These are phyloP conservation scores for Colletotrichum theobromicola DNA, from an alignment of 2,329 filamentous ascomycete genomes.

Conservation along the genomic window DNA sequence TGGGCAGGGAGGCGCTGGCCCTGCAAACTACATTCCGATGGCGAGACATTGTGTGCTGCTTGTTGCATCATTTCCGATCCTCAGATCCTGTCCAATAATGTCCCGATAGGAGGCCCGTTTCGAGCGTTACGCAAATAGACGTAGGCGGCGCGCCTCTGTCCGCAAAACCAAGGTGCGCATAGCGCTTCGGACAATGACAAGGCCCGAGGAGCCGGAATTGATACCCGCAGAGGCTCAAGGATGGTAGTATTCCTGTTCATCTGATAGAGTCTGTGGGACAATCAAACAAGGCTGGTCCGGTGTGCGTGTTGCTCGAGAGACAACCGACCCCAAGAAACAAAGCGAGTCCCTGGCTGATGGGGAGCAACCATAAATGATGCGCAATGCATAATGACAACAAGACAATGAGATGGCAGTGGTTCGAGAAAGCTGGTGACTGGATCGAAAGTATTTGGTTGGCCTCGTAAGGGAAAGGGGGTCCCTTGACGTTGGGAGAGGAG, in stretches of 20 bases:
- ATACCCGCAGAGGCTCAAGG: not conserved
- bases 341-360: not conserved
- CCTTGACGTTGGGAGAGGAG: not conserved
- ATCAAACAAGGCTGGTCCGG: not conserved
- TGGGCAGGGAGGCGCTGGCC: not conserved
- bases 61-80: not conserved
- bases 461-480: not conserved
- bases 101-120: not conserved
- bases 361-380: not conserved
- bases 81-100: not conserved
- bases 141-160: not conserved
- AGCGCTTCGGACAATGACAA: not conserved
- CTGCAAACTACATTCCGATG: not conserved
- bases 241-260: not conserved
- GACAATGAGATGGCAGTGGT: not conserved
- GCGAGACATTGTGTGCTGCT: not conserved
- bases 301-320: not conserved
- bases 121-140: not conserved
- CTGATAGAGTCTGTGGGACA: not conserved
- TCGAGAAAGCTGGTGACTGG: constrained; percentile 9
- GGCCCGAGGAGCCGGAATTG: not conserved
- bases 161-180: not conserved
- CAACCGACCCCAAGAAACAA: not conserved
- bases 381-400: constrained; percentile 12
- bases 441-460: not conserved